Evolutionary conservation across 805 yeast genomes (phyloP).

Genomic region (Yarrowia sp.): DNA sequence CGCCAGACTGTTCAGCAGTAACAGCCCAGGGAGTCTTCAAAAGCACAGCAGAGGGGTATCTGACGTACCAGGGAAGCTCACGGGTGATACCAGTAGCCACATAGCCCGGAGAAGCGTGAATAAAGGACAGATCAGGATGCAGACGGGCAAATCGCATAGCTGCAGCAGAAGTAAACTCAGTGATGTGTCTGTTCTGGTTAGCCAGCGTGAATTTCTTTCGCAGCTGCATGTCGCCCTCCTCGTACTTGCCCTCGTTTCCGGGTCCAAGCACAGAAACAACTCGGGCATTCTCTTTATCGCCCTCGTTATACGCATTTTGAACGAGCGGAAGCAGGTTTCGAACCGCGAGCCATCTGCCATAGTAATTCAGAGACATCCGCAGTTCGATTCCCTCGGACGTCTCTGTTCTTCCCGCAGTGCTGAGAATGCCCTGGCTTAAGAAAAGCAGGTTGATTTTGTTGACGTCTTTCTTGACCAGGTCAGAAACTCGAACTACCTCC

Average conservation of each 20-base stretch:
- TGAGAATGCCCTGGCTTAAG: slow-evolving; percentile 30
- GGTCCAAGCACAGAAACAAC: slow-evolving; percentile 35
- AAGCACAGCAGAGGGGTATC: slow-evolving; percentile 23
- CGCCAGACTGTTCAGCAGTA: slow-evolving; percentile 31
- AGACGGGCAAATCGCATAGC: slow-evolving; percentile 29
- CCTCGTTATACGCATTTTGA: slow-evolving; percentile 30
- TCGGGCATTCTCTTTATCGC: slow-evolving; percentile 32
- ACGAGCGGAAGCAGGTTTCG: slow-evolving; percentile 33
- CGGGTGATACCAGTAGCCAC: slow-evolving; percentile 32
- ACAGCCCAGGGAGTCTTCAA: slow-evolving; percentile 26
- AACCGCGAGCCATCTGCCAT: slow-evolving; percentile 35
- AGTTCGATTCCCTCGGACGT: slow-evolving; percentile 36
- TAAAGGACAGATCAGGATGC: slow-evolving; percentile 33
- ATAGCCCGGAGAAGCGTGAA: slow-evolving; percentile 35
- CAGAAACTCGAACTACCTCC: slow-evolving; percentile 31
- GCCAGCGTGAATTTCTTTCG: slow-evolving; percentile 31
- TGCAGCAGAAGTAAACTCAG: slow-evolving; percentile 32
- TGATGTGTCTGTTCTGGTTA: slow-evolving; percentile 28
- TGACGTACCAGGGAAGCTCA: slow-evolving; percentile 32
- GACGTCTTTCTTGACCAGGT: slow-evolving; percentile 28
- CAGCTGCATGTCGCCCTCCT: slow-evolving; percentile 35
- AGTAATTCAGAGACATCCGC: slow-evolving; percentile 35
- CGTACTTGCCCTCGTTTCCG: slow-evolving; percentile 31
- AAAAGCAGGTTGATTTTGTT: slow-evolving; percentile 32
- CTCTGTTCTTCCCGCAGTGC: slow-evolving; percentile 41